Evolutionary conservation across 129 eudicot genomes (phyloP).

Genomic region (Arctium minus): DNA sequence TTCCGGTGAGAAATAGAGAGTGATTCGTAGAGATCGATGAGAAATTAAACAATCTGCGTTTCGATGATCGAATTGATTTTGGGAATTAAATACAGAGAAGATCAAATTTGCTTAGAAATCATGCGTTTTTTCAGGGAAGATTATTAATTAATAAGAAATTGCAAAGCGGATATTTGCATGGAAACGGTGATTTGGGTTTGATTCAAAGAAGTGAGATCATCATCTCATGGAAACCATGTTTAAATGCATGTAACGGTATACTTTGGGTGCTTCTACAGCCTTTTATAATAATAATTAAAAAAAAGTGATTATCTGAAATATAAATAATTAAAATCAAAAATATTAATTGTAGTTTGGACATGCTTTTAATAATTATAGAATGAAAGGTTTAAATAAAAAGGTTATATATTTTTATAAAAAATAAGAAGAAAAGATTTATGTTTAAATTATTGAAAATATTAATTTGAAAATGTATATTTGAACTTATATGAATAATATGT

Average conservation of each 20-base stretch:
- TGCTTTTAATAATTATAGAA: background rate
- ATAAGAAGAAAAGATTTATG: too few relatives aligned
- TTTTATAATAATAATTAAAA: background rate
- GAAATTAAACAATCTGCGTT: slow-evolving; percentile 21
- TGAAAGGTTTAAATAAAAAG: too few relatives aligned
- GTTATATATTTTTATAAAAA: too few relatives aligned
- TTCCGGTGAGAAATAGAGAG: background rate
- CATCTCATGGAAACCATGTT: background rate
- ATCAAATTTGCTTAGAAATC: background rate
- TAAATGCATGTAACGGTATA: background rate
- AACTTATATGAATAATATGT: too few relatives aligned
- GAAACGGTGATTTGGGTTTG: background rate
- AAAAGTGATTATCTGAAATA: background rate
- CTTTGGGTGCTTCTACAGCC: background rate
- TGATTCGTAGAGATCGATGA: background rate
- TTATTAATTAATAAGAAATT: background rate
- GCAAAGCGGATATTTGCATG: slow-evolving; percentile 7
- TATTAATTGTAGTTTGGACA: background rate
- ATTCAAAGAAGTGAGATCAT: background rate
- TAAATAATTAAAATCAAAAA: background rate
- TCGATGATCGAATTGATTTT: slow-evolving; percentile 22
- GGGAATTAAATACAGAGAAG: slow-evolving; percentile 18
- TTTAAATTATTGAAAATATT: too few relatives aligned
- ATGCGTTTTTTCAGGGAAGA: slow-evolving; percentile 15
- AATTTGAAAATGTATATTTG: too few relatives aligned